These are phyloP conservation scores for Paxillus involutus DNA, from an alignment of 768 basidiomycete species.

Conservation along the genomic window DNA sequence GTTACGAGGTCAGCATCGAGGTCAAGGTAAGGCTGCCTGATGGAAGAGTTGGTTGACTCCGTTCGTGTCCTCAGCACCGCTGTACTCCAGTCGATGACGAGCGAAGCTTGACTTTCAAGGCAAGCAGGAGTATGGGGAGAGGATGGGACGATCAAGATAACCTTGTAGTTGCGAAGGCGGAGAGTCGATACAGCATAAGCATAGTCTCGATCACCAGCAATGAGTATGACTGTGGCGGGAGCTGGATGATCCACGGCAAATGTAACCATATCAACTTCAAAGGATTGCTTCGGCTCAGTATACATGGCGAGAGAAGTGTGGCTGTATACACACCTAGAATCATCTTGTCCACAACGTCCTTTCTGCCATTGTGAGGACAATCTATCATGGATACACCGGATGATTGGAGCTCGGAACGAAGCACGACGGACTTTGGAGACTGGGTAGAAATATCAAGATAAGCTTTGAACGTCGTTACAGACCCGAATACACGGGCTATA, in stretches of 20 bases:
- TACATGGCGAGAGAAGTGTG: not conserved
- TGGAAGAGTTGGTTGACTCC: conserved; percentile 10
- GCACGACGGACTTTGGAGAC: conserved; percentile 30
- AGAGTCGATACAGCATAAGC: conserved; percentile 61
- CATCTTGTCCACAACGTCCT: conserved; percentile 46
- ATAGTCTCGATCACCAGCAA: conserved; percentile 68
- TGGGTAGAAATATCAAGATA: conserved; percentile 49
- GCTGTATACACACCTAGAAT: conserved; percentile 37
- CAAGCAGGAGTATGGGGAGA: conserved; percentile 38
- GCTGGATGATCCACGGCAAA: conserved; percentile 62
- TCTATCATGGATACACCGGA: conserved; percentile 44
- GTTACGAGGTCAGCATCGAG: conserved; percentile 21
- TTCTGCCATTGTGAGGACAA: conserved; percentile 33
- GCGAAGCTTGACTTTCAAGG: conserved; percentile 55
- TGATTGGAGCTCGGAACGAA: conserved; percentile 43
- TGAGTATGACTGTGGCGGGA: conserved; percentile 56
- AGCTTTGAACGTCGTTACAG: conserved; percentile 50
- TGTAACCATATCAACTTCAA: conserved; percentile 63
- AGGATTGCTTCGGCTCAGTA: conserved; percentile 3
- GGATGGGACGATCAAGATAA: conserved; percentile 48
- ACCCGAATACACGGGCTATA: conserved; percentile 47
- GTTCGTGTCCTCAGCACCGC: conserved; percentile 36
- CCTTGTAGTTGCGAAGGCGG: conserved; percentile 50
- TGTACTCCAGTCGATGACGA: conserved; percentile 49
- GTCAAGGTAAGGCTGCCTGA: conserved; percentile 28